Percentiles rank a stretch among this genome's conserved stretches.
phyloP scores from a whole-genome alignment of 2,329 filamentous ascomycete genomes.

The Fusarium chlamydosporum region DNA sequence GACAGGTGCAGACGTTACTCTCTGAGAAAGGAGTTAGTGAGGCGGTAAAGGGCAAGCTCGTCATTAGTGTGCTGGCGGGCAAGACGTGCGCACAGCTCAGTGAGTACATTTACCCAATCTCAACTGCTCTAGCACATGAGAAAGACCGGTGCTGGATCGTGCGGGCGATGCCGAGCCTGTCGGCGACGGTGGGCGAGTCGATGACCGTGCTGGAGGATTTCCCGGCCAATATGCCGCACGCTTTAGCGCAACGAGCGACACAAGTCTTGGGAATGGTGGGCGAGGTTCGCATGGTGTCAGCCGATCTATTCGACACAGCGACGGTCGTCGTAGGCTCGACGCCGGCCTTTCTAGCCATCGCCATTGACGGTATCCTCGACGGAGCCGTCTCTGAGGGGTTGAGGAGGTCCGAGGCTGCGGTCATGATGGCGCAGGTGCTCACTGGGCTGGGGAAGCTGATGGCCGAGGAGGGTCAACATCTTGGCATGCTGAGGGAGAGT shows the following conservation, averaged over 20 bases:
- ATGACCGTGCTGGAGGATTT: slow-evolving; percentile 23
- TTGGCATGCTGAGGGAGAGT: slow-evolving; percentile 19
- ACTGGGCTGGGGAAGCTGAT: slow-evolving; percentile 15
- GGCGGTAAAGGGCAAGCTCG: slow-evolving; percentile 16
- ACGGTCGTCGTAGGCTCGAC: slow-evolving; percentile 20
- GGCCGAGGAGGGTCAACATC: slow-evolving; percentile 14
- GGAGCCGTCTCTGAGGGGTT: slow-evolving; percentile 20
- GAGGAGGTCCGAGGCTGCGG: slow-evolving; percentile 20
- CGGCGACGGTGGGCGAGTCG: slow-evolving; percentile 19
- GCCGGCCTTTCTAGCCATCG: slow-evolving; percentile 17
- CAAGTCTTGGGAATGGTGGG: slow-evolving; percentile 22
- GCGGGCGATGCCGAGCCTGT: slow-evolving; percentile 19
- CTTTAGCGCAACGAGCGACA: slow-evolving; percentile 10
- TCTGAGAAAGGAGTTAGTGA: slow-evolving; percentile 13
- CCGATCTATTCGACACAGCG: slow-evolving; percentile 23
- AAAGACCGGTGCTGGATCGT: slow-evolving; percentile 17
- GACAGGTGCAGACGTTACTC: slow-evolving; percentile 17
- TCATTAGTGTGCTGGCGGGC: slow-evolving; percentile 22
- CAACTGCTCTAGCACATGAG: slow-evolving; percentile 7
- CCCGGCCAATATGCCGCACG: slow-evolving; percentile 8
- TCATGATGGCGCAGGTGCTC: slow-evolving; percentile 18
- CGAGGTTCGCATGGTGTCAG: slow-evolving; percentile 12
- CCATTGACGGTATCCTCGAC: slow-evolving; percentile 18
- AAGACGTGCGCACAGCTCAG: slow-evolving; percentile 20
- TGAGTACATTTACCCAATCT: slow-evolving; percentile 2